Conservation (phyloP, 2,329 filamentous ascomycete genomes). For the Coniella vitis region DNA sequence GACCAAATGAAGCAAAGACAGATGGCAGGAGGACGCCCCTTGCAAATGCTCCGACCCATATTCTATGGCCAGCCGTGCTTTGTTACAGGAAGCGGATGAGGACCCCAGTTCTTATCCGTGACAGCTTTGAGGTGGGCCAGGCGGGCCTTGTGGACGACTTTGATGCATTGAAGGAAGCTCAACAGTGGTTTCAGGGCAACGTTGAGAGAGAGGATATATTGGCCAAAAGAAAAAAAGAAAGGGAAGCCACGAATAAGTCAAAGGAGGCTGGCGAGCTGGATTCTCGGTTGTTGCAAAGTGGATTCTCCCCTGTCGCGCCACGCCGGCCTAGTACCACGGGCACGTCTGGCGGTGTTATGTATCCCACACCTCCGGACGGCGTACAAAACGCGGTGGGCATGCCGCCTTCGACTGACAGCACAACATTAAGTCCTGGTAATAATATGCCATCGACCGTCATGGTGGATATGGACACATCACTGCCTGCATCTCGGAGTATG, state of each 20-base stretch:
- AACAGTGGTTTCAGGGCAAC: slow-evolving; percentile 39
- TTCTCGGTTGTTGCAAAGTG: slow-evolving; percentile 34
- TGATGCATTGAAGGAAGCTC: slow-evolving; percentile 43
- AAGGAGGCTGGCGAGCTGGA: slow-evolving; percentile 38
- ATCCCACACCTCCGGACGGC: slow-evolving; percentile 66
- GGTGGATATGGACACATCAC: slow-evolving; percentile 32
- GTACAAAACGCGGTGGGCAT: slow-evolving; percentile 46
- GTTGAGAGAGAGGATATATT: slow-evolving; percentile 41
- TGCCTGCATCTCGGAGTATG: slow-evolving; percentile 21
- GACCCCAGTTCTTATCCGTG: slow-evolving; percentile 8
- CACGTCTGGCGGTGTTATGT: slow-evolving; percentile 49
- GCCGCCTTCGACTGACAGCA: slow-evolving; percentile 51
- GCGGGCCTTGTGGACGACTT: slow-evolving; percentile 36
- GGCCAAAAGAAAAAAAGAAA: slow-evolving; percentile 43
- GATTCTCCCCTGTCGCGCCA: slow-evolving; percentile 44
- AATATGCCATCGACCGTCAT: slow-evolving; percentile 24
- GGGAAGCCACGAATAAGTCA: slow-evolving; percentile 31
- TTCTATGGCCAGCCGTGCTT: slow-evolving; percentile 48
- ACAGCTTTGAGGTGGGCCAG: slow-evolving; percentile 25
- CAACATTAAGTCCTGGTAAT: slow-evolving; percentile 49
- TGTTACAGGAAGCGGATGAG: slow-evolving; percentile 44
- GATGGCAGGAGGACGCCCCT: slow-evolving; percentile 36
- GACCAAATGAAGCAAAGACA: slow-evolving; percentile 32
- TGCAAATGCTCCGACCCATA: slow-evolving; percentile 29
- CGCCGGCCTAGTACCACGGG: slow-evolving; percentile 41